A percentile compares a stretch with the other conserved stretches of the same genome.
Evolutionary conservation across 768 basidiomycete genomes (phyloP).

Genomic region (Amanita polypyramis): DNA sequence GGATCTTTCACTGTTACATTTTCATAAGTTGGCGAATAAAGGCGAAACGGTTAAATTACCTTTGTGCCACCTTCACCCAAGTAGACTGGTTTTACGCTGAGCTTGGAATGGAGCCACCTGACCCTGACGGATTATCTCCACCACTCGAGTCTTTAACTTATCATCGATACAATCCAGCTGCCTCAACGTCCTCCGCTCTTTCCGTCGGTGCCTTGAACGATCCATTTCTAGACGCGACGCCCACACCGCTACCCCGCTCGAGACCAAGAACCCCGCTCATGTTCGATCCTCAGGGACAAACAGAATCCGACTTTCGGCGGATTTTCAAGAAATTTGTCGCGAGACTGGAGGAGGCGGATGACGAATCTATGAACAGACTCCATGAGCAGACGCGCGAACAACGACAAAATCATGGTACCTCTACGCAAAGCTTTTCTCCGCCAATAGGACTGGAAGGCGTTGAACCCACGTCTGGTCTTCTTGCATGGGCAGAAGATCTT

Average conservation of each 20-base stretch:
- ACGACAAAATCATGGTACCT: conserved; percentile 5
- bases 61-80: conserved; percentile 57
- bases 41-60: conserved; percentile 57
- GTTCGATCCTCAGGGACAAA: conserved; percentile 23
- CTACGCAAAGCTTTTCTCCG: conserved; percentile 13
- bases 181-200: conserved; percentile 18
- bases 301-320: conserved; percentile 41
- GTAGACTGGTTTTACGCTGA: conserved; percentile 80
- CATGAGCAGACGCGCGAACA: conserved; percentile 8
- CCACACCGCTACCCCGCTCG: conserved; percentile 36
- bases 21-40: conserved; percentile 16
- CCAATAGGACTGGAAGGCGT: conserved; percentile 60
- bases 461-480: conserved; percentile 66
- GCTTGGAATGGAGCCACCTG: conserved; percentile 62
- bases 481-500: conserved; percentile 57
- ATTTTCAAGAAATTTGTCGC: conserved; percentile 56
- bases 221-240: conserved; percentile 40
- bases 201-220: conserved; percentile 32
- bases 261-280: conserved; percentile 25
- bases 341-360: conserved; percentile 47
- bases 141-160: conserved; percentile 18
- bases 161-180: conserved; percentile 17
- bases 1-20: neutral
- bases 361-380: conserved; percentile 30
- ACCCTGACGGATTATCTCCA: conserved; percentile 28